Evolutionary conservation across 2,329 filamentous ascomycete genomes (phyloP).

Genomic region (Botrytis deweyae): DNA sequence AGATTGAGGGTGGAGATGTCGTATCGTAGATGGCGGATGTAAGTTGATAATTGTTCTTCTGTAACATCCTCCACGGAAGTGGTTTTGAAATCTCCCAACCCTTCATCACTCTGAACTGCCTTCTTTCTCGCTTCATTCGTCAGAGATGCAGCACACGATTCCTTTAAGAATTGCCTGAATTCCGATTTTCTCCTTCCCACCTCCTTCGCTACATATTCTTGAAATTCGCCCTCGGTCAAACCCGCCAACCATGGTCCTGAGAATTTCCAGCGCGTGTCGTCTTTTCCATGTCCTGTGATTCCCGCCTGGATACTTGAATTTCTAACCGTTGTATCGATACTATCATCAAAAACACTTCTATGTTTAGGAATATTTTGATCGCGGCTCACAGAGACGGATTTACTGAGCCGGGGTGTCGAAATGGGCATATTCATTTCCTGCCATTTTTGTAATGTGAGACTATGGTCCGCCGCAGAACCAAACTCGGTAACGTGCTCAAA

Average conservation of each 20-base stretch:
- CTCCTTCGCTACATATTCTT: slow-evolving; percentile 52
- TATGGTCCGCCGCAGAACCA: slow-evolving; percentile 76
- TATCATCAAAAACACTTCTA: slow-evolving; percentile 59
- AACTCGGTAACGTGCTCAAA: slow-evolving; percentile 89
- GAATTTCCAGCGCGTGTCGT: slow-evolving; percentile 63
- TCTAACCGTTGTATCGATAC: slow-evolving; percentile 51
- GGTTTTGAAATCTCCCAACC: slow-evolving; percentile 33
- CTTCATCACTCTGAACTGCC: slow-evolving; percentile 23
- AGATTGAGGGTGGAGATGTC: slow-evolving; percentile 53
- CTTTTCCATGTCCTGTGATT: slow-evolving; percentile 30
- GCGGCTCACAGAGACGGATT: not conserved
- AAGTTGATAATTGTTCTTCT: slow-evolving; percentile 52
- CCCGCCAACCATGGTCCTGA: slow-evolving; percentile 65
- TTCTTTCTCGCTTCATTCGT: slow-evolving; percentile 36
- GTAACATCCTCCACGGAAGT: slow-evolving; percentile 45
- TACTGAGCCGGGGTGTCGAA: slow-evolving; percentile 47
- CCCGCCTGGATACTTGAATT: not conserved
- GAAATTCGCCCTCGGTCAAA: slow-evolving; percentile 60
- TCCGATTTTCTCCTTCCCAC: slow-evolving; percentile 54
- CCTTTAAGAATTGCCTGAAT: slow-evolving; percentile 55
- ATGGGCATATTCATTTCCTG: slow-evolving; percentile 77
- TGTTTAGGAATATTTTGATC: not conserved
- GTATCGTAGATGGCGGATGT: slow-evolving; percentile 53
- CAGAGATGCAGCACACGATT: slow-evolving; percentile 49
- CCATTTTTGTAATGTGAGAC: slow-evolving; percentile 79